These are phyloP conservation scores for Oryza meridionalis DNA, from an alignment of 176 grass and related monocot species.

Conservation along the genomic window DNA sequence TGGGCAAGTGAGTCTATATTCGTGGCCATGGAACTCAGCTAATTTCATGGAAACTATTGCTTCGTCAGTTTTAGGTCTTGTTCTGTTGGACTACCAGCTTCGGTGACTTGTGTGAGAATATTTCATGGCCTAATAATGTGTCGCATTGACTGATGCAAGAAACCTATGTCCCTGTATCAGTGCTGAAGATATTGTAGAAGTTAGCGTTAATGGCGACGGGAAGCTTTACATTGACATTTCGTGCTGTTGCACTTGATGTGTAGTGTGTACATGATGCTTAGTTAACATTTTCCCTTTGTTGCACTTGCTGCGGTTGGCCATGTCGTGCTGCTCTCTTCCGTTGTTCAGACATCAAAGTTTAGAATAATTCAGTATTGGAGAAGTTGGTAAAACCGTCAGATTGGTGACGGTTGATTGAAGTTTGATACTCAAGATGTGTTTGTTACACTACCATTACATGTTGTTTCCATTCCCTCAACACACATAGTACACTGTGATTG, in stretches of 20 bases:
- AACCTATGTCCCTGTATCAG: not conserved
- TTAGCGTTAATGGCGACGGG: constrained; percentile 29
- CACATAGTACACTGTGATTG: not conserved
- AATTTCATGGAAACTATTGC: constrained; percentile 45
- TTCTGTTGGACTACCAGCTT: constrained; percentile 27
- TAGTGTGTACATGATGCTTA: not conserved
- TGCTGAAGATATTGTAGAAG: constrained; percentile 25
- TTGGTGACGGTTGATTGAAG: too few relatives aligned
- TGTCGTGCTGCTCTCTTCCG: not conserved
- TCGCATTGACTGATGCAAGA: constrained; percentile 33
- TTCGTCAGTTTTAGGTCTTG: constrained; percentile 19
- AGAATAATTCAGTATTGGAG: not conserved
- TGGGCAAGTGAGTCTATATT: constrained; percentile 24
- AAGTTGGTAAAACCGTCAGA: not conserved
- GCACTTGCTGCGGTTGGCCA: not conserved
- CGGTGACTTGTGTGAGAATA: constrained; percentile 18
- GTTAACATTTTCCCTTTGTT: not conserved
- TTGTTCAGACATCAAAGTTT: not conserved
- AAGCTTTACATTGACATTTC: constrained; percentile 1
- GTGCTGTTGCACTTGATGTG: not conserved
- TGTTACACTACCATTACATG: not conserved
- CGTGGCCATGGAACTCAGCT: constrained; percentile 33
- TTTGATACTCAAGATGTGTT: too few relatives aligned
- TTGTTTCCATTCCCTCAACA: not conserved
- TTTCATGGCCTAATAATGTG: constrained; percentile 13